Percentiles rank a stretch among this genome's conserved stretches.
Conservation (phyloP, 1,139 yeast species). For the Yamadazyma buinensis region DNA sequence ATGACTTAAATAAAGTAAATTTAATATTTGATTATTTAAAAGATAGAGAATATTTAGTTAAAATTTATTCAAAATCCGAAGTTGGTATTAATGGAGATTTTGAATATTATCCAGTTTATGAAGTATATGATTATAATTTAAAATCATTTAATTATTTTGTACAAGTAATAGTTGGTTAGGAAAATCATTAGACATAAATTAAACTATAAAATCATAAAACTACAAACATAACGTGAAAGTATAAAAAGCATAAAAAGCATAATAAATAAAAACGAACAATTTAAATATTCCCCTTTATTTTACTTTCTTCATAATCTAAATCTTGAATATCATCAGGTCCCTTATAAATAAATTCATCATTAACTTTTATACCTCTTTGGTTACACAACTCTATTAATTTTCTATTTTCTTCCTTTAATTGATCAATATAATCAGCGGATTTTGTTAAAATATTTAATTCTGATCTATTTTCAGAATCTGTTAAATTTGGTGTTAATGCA, state of each 20-base stretch:
- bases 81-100: slow-evolving; percentile 3
- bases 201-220: no score
- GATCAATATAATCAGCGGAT: slow-evolving; percentile 45
- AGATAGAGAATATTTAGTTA: slow-evolving; percentile 1
- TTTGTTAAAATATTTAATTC: slow-evolving; percentile 44
- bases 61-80: slow-evolving; percentile 8
- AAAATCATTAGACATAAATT: no score
- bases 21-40: slow-evolving; percentile 8
- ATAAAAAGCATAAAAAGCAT: no score
- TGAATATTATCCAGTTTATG: slow-evolving; percentile 27
- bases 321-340: slow-evolving; percentile 31
- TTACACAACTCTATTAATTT: slow-evolving; percentile 32
- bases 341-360: slow-evolving; percentile 33
- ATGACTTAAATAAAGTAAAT: slow-evolving; percentile 10
- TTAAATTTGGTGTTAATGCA: slow-evolving; percentile 38
- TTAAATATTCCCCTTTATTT: slow-evolving; percentile 4
- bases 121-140: slow-evolving; percentile 19
- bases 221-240: no score
- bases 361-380: slow-evolving; percentile 35
- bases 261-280: no score
- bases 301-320: slow-evolving; percentile 11
- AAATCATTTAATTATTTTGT: slow-evolving; percentile 18
- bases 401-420: slow-evolving; percentile 36
- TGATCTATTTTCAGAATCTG: slow-evolving; percentile 42
- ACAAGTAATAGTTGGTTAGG: no score